Evolutionary conservation across 2,329 filamentous ascomycete genomes (phyloP).

Genomic region (Exophiala aquamarina): DNA sequence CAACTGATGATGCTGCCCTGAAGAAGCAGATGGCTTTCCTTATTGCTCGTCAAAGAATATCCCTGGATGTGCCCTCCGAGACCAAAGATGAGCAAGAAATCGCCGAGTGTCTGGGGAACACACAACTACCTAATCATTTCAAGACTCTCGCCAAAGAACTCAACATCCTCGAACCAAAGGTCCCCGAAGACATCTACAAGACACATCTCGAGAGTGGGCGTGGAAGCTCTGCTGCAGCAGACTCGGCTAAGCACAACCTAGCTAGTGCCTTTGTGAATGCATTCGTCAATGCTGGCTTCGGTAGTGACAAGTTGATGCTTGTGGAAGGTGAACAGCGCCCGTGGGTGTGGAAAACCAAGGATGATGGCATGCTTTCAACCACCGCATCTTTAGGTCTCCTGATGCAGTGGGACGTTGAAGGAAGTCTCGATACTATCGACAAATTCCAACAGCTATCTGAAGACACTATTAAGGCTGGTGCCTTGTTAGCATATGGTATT

Average conservation of each 20-base stretch:
- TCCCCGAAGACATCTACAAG: slow-evolving; percentile 98
- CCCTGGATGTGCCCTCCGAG: slow-evolving; percentile 65
- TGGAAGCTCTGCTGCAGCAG: slow-evolving; percentile 88
- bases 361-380: slow-evolving; percentile 95
- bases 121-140: slow-evolving; percentile 86
- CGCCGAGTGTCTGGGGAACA: slow-evolving; percentile 81
- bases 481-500: slow-evolving; percentile 89
- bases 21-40: slow-evolving; percentile 95
- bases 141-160: slow-evolving; percentile 92
- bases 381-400: slow-evolving; percentile 91
- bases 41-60: slow-evolving; percentile 86
- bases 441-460: slow-evolving; percentile 86
- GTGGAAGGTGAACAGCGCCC: slow-evolving; percentile 82
- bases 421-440: slow-evolving; percentile 89
- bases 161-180: slow-evolving; percentile 94
- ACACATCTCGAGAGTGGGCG: slow-evolving; percentile 95
- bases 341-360: slow-evolving; percentile 99
- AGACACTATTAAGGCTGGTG: slow-evolving; percentile 83
- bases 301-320: slow-evolving; percentile 97
- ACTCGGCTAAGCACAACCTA: slow-evolving; percentile 93
- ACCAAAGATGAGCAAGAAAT: slow-evolving; percentile 71
- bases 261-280: slow-evolving; percentile 95
- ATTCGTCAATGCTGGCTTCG: slow-evolving; percentile 94
- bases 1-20: slow-evolving; percentile 75
- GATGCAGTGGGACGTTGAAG: slow-evolving; percentile 90